Base-by-base conservation (phyloP, 2,329 filamentous ascomycete species). In the Penicillium fuscoglaucum region DNA sequence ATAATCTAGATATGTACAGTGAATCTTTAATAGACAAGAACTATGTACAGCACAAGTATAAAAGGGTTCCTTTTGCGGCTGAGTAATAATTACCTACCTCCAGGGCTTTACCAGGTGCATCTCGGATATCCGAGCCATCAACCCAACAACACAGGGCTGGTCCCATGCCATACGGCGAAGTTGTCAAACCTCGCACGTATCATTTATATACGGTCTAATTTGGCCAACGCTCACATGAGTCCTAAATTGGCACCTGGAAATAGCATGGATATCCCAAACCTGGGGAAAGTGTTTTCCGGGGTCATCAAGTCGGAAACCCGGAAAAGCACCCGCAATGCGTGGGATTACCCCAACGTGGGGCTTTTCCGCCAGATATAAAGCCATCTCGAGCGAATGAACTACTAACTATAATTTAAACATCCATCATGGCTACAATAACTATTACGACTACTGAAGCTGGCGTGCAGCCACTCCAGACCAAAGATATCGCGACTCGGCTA, bases 401-500 rank as follows among this genome's bases (percentile, higher is more conserved):
- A 4, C 7, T 4, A n/a, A 2, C 54, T 15, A 4, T n/a, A n/a
- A 17, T 21, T 48, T 12, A 24, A 5, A 33, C 13, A 45, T 26
- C 52, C 5, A 60, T 47, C 7, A 54, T 60, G 47, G 61, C 60
- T 39, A 52, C 48, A 28, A 10, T 56, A 28, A 60, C 61, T 10
- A 12, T 61, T 39, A 62, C 58, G 10, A 40, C 28, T 43, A 59
- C 60, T 17, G 48, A 52, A 21, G 43, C 55, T 44, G 50, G 49
- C n/a, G 37, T 46, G n/a, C 33, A 54, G 43, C 45, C 62, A 41
- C 54, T 54, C 12, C 57, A 57, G 24, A 59, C 51, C n/a, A 40
- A 59, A 35, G 65, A 67, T 29, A 62, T 67, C 15, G 61, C 64
- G 5, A 57, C 57, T 24, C 65, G 63, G 6, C 48, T 67, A 6